Conservation (phyloP, 805 yeast genomes). For the Pichia ethanolica region DNA sequence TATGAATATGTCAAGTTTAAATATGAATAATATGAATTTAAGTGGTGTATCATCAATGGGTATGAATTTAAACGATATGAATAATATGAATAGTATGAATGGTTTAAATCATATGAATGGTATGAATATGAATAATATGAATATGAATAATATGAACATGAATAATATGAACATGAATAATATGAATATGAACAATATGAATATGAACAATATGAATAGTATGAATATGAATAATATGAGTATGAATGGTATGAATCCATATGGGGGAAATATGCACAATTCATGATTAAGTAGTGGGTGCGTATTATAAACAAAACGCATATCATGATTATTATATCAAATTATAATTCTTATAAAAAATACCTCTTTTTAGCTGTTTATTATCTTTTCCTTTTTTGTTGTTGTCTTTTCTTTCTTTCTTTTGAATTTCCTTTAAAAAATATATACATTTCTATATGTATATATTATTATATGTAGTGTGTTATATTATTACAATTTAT, state of each 20-base stretch:
- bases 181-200: neutral
- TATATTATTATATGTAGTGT: too few relatives aligned
- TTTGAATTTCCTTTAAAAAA: too few relatives aligned
- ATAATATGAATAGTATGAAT: neutral
- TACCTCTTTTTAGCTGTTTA: too few relatives aligned
- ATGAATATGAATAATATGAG: neutral
- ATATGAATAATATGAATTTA: neutral
- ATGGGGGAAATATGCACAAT: conserved; percentile 3
- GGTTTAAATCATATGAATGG: neutral
- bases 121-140: neutral
- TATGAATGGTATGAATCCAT: conserved; percentile 3
- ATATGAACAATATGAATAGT: neutral
- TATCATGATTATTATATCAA: too few relatives aligned
- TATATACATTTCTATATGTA: too few relatives aligned
- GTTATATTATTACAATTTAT: too few relatives aligned
- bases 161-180: neutral
- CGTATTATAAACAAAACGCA: neutral
- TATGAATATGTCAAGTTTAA: neutral
- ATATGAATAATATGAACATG: neutral
- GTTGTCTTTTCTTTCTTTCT: too few relatives aligned
- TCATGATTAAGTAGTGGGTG: neutral
- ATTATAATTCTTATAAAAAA: too few relatives aligned
- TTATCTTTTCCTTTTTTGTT: too few relatives aligned
- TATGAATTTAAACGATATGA: neutral
- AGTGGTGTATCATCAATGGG: neutral